These are phyloP conservation scores for Epichloe uncinata DNA, from an alignment of 2,329 filamentous ascomycete species.

Conservation along the genomic window DNA sequence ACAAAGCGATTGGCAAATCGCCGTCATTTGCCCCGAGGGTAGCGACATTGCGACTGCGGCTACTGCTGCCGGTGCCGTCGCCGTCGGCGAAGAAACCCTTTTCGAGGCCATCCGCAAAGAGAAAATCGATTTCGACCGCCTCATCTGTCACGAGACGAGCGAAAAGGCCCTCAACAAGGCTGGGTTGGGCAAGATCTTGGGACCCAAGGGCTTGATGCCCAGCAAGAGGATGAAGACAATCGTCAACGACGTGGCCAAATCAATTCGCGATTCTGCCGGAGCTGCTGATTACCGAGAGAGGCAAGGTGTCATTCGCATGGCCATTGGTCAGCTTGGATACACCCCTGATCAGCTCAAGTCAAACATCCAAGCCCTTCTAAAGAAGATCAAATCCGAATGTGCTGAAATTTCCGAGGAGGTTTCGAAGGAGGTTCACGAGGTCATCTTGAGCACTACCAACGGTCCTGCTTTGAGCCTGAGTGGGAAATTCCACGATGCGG, in stretches of 20 bases:
- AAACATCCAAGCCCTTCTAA: conserved; percentile 70
- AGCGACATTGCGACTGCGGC: conserved; percentile 64
- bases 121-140: conserved; percentile 74
- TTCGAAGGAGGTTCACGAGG: conserved; percentile 37
- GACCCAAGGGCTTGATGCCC: conserved; percentile 87
- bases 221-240: conserved; percentile 79
- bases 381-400: conserved; percentile 66
- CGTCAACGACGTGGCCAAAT: conserved; percentile 61
- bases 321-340: conserved; percentile 83
- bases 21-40: conserved; percentile 78
- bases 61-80: conserved; percentile 59
- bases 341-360: conserved; percentile 73
- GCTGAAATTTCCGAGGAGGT: conserved; percentile 47
- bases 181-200: conserved; percentile 65
- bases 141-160: conserved; percentile 72
- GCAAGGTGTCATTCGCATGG: conserved; percentile 70
- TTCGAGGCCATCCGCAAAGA: conserved; percentile 66
- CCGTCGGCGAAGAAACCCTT: conserved; percentile 75
- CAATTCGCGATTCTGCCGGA: conserved; percentile 71
- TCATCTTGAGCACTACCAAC: conserved; percentile 77
- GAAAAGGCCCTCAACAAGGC: conserved; percentile 71
- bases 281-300: conserved; percentile 80
- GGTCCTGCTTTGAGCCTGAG: conserved; percentile 78
- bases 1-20: conserved; percentile 76
- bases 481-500: conserved; percentile 56